A percentile compares a stretch with the other conserved stretches of the same genome.
These are phyloP conservation scores for Colletotrichum camelliae DNA, from an alignment of 2,329 filamentous ascomycete species.

Conservation along the genomic window DNA sequence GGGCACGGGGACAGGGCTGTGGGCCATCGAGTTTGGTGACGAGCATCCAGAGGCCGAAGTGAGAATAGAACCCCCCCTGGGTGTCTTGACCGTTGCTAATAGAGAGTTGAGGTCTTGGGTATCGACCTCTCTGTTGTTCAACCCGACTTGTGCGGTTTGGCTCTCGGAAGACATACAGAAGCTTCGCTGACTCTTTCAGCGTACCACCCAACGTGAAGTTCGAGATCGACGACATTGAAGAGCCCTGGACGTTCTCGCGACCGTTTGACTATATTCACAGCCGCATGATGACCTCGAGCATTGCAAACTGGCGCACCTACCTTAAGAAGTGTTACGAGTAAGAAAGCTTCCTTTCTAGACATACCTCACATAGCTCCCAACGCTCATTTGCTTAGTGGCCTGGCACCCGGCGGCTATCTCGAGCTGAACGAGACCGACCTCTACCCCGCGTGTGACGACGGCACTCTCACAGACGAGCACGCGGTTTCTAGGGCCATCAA, in stretches of 20 bases:
- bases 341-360: neutral
- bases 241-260: constrained; percentile 32
- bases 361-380: too few species aligned
- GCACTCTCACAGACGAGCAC: constrained; percentile 30
- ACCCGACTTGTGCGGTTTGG: constrained; percentile 26
- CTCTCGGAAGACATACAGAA: neutral
- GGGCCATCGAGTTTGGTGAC: constrained; percentile 35
- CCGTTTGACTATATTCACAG: constrained; percentile 38
- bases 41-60: constrained; percentile 22
- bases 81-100: too few species aligned
- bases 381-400: neutral
- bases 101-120: constrained; percentile 18
- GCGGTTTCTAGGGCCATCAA: constrained; percentile 18
- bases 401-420: constrained; percentile 36
- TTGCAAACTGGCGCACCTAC: constrained; percentile 27
- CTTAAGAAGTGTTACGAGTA: constrained; percentile 25
- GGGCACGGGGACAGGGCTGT: constrained; percentile 35
- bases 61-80: too few species aligned
- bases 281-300: constrained; percentile 32
- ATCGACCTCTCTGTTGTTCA: constrained; percentile 37
- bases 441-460: constrained; percentile 31
- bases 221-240: constrained; percentile 39
- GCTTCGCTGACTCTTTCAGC: neutral
- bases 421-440: constrained; percentile 43
- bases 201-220: constrained; percentile 45